These are phyloP conservation scores for Sparassis latifolia DNA, from an alignment of 1,284 basidiomycete species.

Conservation along the genomic window DNA sequence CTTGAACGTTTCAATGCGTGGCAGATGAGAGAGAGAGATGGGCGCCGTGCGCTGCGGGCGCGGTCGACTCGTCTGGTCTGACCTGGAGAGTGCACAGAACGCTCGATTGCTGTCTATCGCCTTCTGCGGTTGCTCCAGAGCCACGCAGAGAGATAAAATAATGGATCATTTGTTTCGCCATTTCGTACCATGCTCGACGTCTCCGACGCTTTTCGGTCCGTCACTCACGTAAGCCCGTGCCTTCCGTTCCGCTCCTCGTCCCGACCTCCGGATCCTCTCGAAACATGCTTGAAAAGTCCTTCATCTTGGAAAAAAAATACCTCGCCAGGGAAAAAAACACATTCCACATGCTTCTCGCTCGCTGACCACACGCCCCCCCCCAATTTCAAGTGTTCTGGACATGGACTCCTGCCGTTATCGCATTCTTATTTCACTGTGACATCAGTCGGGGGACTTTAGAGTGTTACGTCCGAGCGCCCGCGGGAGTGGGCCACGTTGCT, in stretches of 20 bases:
- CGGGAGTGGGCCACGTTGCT: no score
- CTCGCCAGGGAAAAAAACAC: no score
- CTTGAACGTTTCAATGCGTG: background rate
- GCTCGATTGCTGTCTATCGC: background rate
- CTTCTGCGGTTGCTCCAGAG: background rate
- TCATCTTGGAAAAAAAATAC: no score
- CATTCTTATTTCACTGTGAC: no score
- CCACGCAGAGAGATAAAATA: background rate
- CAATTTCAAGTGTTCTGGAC: no score
- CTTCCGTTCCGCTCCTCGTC: slow-evolving; percentile 6
- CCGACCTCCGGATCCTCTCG: background rate
- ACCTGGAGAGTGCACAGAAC: background rate
- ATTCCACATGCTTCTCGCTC: no score
- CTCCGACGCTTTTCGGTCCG: slow-evolving; percentile 7
- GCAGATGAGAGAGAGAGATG: background rate
- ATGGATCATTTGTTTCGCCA: slow-evolving; percentile 15
- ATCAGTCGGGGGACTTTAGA: no score
- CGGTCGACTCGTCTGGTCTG: background rate
- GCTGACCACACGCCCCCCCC: no score
- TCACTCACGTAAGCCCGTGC: background rate
- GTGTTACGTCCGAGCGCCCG: no score
- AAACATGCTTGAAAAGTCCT: no score
- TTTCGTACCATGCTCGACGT: background rate
- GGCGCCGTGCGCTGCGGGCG: background rate
- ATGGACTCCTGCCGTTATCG: no score